These are phyloP conservation scores for Esteya vermicola DNA, from an alignment of 2,329 filamentous ascomycete genomes.

Conservation along the genomic window DNA sequence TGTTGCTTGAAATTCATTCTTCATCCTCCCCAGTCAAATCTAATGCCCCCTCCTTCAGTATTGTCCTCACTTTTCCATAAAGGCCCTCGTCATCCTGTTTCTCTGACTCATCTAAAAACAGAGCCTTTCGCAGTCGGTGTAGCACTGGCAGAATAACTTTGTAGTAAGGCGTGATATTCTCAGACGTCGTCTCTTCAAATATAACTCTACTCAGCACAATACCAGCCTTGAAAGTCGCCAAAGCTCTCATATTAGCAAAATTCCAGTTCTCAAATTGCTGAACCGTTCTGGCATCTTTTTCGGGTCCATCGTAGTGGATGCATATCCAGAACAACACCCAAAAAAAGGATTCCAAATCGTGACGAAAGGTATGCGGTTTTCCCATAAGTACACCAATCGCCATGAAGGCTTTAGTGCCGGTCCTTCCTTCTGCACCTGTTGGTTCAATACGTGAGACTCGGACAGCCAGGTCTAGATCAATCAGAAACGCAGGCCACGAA, in stretches of 20 bases:
- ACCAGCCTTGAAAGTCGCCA: slow-evolving; percentile 7
- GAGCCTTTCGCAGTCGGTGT: too few relatives aligned
- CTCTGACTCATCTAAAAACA: too few relatives aligned
- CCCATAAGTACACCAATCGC: slow-evolving; percentile 26
- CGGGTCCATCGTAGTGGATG: slow-evolving; percentile 6
- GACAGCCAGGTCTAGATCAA: slow-evolving; percentile 26
- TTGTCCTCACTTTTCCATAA: too few relatives aligned
- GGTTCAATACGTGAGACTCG: slow-evolving; percentile 14
- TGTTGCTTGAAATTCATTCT: too few relatives aligned
- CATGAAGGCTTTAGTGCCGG: slow-evolving; percentile 30
- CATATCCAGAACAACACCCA: slow-evolving; percentile 15
- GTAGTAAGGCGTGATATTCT: not conserved
- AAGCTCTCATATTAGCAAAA: slow-evolving; percentile 2
- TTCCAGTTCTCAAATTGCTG: not conserved
- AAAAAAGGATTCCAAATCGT: slow-evolving; percentile 34
- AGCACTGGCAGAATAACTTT: too few relatives aligned
- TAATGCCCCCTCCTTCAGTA: too few relatives aligned
- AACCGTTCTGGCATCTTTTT: not conserved
- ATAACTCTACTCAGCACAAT: not conserved
- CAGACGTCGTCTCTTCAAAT: not conserved
- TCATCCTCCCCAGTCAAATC: too few relatives aligned
- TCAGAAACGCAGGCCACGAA: slow-evolving; percentile 24
- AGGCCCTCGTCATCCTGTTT: too few relatives aligned
- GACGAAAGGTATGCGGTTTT: slow-evolving; percentile 19
- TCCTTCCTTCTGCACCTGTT: slow-evolving; percentile 16